Evolutionary conservation across 176 grass and related monocot species (phyloP).

Genomic region (Luzula sylvatica): DNA sequence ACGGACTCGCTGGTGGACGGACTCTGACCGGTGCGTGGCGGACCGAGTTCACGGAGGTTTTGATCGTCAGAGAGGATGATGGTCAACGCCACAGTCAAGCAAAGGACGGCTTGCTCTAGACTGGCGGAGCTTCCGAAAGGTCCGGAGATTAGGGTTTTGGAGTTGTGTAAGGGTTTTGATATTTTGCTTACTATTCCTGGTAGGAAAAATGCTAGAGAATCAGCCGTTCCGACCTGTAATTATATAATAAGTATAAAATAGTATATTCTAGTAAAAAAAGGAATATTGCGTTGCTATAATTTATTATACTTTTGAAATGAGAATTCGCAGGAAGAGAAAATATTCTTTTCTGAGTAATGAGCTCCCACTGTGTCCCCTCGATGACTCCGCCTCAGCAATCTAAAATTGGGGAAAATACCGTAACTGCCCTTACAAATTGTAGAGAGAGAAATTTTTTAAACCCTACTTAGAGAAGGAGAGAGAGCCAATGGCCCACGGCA

Average conservation of each 20-base stretch:
- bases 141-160: slow-evolving; percentile 58
- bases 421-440: too few species aligned
- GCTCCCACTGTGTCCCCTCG: slow-evolving; percentile 71
- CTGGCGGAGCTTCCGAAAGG: slow-evolving; percentile 68
- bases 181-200: slow-evolving; percentile 82
- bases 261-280: slow-evolving; percentile 2
- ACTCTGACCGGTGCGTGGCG: slow-evolving; percentile 2
- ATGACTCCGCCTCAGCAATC: slow-evolving; percentile 74
- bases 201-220: slow-evolving; percentile 88
- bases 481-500: slow-evolving; percentile 82
- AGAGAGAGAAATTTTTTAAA: neutral
- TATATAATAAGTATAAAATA: neutral
- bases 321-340: slow-evolving; percentile 57
- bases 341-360: slow-evolving; percentile 66
- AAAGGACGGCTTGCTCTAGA: slow-evolving; percentile 70
- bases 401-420: neutral
- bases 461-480: slow-evolving; percentile 75
- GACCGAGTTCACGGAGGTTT: slow-evolving; percentile 35
- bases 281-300: neutral
- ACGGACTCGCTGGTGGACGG: slow-evolving; percentile 57
- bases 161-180: slow-evolving; percentile 65
- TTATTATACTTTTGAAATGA: slow-evolving; percentile 74
- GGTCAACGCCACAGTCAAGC: slow-evolving; percentile 67
- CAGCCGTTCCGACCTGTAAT: slow-evolving; percentile 80
- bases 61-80: slow-evolving; percentile 75